phyloP scores from a whole-genome alignment of 768 basidiomycete genomes.

The Candolleomyces aberdarensis region DNA sequence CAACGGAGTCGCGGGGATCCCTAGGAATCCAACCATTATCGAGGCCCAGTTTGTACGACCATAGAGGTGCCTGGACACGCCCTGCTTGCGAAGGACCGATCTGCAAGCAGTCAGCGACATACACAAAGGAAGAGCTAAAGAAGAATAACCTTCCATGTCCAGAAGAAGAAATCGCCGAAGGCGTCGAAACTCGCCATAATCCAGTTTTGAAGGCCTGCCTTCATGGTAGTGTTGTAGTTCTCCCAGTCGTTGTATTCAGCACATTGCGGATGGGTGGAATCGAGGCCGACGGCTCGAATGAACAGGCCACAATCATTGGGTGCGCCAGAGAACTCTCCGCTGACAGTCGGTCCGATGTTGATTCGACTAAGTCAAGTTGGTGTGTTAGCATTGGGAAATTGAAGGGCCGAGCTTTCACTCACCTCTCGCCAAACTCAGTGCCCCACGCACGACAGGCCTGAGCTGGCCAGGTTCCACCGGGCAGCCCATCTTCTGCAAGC shows the following conservation, averaged over 20 bases:
- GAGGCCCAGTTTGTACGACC: conserved; percentile 47
- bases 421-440: conserved; percentile 47
- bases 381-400: conserved; percentile 20
- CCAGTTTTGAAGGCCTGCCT: conserved; percentile 45
- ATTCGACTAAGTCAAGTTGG: conserved; percentile 25
- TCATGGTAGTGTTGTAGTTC: conserved; percentile 43
- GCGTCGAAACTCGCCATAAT: conserved; percentile 49
- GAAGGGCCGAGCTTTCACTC: conserved; percentile 23
- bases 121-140: conserved; percentile 41
- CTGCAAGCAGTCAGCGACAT: conserved; percentile 11
- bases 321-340: conserved; percentile 75
- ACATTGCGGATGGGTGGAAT: conserved; percentile 38
- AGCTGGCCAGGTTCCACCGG: conserved; percentile 45
- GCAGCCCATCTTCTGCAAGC: conserved; percentile 24
- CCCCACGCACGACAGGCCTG: conserved; percentile 62
- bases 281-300: conserved; percentile 19
- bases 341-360: conserved; percentile 65
- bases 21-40: conserved; percentile 73
- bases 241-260: conserved; percentile 48
- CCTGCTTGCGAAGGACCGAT: conserved; percentile 45
- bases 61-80: conserved; percentile 32
- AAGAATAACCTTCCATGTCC: conserved; percentile 48
- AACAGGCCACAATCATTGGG: conserved; percentile 58
- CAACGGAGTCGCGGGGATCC: conserved; percentile 62
- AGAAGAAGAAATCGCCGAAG: conserved; percentile 42